A percentile compares a stretch with the other conserved stretches of the same genome.
phyloP scores from a whole-genome alignment of 2,329 filamentous ascomycete genomes.

The Hymenoscyphus repandus region DNA sequence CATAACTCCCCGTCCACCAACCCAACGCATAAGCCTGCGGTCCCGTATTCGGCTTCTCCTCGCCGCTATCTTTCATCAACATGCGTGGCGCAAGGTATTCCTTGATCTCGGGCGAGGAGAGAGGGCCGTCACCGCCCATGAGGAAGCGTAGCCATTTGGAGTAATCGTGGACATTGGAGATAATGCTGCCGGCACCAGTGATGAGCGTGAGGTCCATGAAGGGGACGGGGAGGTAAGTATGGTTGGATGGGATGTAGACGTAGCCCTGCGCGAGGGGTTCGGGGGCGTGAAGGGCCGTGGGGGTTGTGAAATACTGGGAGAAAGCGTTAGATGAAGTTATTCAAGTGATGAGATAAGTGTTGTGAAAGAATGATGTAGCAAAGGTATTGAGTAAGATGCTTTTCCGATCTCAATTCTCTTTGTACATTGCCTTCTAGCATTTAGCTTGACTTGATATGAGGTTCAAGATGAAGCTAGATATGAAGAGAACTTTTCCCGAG shows the following conservation, averaged over 20 bases:
- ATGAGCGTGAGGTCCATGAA: constrained; percentile 30
- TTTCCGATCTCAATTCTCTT: no score
- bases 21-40: constrained; percentile 38
- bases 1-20: constrained; percentile 36
- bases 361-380: no score
- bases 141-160: constrained; percentile 46
- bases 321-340: neutral
- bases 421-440: no score
- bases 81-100: constrained; percentile 33
- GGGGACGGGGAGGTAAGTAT: neutral
- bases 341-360: neutral
- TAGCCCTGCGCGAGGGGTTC: constrained; percentile 39
- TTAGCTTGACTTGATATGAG: no score
- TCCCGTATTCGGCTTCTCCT: constrained; percentile 23
- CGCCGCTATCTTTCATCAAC: constrained; percentile 16
- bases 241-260: constrained; percentile 25
- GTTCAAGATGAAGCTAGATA: no score
- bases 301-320: constrained; percentile 22
- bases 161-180: constrained; percentile 47
- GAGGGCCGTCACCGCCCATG: constrained; percentile 34
- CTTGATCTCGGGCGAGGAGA: constrained; percentile 31
- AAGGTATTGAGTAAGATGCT: no score
- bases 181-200: constrained; percentile 40
- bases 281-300: constrained; percentile 17
- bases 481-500: no score